A percentile compares a stretch with the other conserved stretches of the same genome.
Conservation (phyloP, 192 early-diverging fungal genomes). For the Backusella macrospora region DNA sequence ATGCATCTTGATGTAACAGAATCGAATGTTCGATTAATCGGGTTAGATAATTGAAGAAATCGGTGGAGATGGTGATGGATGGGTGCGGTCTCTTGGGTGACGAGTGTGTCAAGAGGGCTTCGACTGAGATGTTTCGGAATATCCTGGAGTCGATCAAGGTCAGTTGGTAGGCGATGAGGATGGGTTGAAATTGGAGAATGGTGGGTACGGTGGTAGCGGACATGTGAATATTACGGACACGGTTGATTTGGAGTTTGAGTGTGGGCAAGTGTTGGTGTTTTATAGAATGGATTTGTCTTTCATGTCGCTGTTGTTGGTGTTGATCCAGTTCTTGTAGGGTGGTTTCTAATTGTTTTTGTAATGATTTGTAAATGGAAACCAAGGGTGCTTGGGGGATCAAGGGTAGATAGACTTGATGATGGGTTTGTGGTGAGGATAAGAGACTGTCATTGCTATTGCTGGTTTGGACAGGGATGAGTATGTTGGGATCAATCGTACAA, state of each 20-base stretch:
- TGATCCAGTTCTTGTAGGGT: conserved; percentile 28
- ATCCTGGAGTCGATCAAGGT: conserved; percentile 67
- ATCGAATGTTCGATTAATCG: conserved; percentile 69
- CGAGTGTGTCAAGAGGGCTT: conserved; percentile 59
- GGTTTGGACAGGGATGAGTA: conserved; percentile 43
- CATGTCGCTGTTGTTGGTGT: conserved; percentile 18
- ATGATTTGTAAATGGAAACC: conserved; percentile 41
- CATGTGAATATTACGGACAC: conserved; percentile 47
- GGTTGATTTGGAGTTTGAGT: conserved; percentile 47
- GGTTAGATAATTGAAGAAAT: conserved; percentile 78
- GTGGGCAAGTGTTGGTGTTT: conserved; percentile 24
- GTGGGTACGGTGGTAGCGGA: conserved; percentile 51
- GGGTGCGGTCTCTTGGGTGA: conserved; percentile 56
- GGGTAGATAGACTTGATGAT: conserved; percentile 38
- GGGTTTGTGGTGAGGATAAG: neutral
- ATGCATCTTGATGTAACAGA: conserved; percentile 54
- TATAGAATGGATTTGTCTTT: conserved; percentile 7
- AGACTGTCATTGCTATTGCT: conserved; percentile 36
- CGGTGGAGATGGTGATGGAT: conserved; percentile 60
- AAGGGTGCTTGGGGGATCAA: conserved; percentile 53
- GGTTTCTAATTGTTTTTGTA: conserved; percentile 41
- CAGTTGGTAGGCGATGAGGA: conserved; percentile 66
- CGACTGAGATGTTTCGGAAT: conserved; percentile 59
- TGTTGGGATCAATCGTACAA: conserved; percentile 48
- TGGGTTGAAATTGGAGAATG: conserved; percentile 60